phyloP scores from a whole-genome alignment of 2,329 filamentous ascomycete species.

The Nothophoma quercina region DNA sequence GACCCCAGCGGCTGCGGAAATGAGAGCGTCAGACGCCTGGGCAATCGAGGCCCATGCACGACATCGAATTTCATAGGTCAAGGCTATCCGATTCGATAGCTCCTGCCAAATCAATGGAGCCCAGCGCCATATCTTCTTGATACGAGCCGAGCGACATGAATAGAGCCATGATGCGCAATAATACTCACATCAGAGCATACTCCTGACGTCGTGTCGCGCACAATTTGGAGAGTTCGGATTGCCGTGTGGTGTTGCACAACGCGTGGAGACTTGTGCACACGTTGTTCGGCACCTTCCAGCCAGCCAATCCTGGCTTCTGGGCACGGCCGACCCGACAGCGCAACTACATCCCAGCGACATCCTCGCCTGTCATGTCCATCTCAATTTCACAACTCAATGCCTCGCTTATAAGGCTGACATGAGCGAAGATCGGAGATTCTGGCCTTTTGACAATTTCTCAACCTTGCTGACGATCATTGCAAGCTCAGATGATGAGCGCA shows the following conservation, averaged over 20 bases:
- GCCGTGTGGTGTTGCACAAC: conserved; percentile 5
- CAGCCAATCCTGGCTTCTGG: background rate
- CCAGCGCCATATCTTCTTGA: background rate
- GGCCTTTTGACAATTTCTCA: background rate
- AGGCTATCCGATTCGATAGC: conserved; percentile 12
- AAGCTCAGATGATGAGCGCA: background rate
- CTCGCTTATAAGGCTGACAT: conserved; percentile 3
- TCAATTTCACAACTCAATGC: conserved; percentile 8
- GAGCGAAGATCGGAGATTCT: conserved; percentile 1
- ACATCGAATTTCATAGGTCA: conserved; percentile 10
- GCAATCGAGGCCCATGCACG: conserved; percentile 9
- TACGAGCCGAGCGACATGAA: conserved; percentile 8
- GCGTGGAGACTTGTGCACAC: conserved; percentile 5
- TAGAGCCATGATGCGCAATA: background rate
- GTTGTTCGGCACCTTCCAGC: background rate
- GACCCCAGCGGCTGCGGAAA: conserved; percentile 16
- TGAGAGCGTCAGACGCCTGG: conserved; percentile 7
- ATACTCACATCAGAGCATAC: background rate
- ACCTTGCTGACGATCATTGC: conserved; percentile 2
- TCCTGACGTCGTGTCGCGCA: background rate
- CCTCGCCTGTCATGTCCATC: conserved; percentile 6
- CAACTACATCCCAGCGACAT: background rate
- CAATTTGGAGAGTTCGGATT: background rate
- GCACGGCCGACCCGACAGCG: background rate
- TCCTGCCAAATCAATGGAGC: conserved; percentile 8